Percentiles rank a stretch among this genome's conserved stretches.
Evolutionary conservation across 2,329 filamentous ascomycete genomes (phyloP).

Genomic region (Gyromitra esculenta): DNA sequence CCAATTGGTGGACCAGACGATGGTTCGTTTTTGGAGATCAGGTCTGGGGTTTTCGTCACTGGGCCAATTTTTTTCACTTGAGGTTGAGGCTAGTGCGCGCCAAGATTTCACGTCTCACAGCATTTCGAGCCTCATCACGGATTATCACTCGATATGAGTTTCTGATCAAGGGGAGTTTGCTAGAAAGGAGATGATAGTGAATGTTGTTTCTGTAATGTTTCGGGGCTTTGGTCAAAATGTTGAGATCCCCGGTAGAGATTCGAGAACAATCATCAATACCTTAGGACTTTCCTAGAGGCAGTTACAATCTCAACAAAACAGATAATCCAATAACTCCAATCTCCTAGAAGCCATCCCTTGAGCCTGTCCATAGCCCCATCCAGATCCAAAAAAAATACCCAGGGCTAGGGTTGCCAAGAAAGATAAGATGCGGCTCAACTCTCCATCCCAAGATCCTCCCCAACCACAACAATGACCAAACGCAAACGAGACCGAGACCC

Average conservation of each 20-base stretch:
- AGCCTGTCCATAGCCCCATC: neutral
- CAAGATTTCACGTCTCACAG: conserved; percentile 28
- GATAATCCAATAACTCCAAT: neutral
- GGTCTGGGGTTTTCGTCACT: conserved; percentile 1
- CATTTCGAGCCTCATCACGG: conserved; percentile 20
- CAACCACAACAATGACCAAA: conserved; percentile 28
- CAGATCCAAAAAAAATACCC: neutral
- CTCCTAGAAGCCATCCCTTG: neutral
- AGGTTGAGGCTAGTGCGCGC: conserved; percentile 22
- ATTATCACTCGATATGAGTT: conserved; percentile 13
- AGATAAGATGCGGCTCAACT: conserved; percentile 37
- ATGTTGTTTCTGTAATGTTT: neutral
- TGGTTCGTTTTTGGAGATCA: conserved; percentile 2
- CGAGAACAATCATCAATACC: neutral
- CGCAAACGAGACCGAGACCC: conserved; percentile 17
- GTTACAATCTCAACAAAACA: neutral
- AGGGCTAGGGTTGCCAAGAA: conserved; percentile 20
- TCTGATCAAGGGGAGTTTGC: neutral
- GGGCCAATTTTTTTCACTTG: conserved; percentile 14
- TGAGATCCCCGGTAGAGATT: neutral
- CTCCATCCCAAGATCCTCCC: neutral
- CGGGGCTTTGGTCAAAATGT: neutral
- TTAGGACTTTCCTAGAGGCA: neutral
- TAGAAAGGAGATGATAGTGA: neutral
- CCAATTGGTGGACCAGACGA: conserved; percentile 5